A percentile compares a stretch with the other conserved stretches of the same genome.
Conservation (phyloP, 768 basidiomycete species). For the Nidula microcarpa region DNA sequence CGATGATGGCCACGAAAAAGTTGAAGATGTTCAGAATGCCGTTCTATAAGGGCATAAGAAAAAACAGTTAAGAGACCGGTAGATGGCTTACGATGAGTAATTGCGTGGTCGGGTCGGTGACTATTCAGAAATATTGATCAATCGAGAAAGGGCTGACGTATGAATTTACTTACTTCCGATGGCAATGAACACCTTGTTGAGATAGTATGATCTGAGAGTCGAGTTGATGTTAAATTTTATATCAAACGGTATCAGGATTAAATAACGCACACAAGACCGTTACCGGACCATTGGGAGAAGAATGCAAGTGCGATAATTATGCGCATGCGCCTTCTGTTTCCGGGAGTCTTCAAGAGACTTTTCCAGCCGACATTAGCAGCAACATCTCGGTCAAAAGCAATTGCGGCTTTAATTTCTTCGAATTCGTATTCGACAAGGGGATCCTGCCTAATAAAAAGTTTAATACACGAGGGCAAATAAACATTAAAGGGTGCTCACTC, state of each 20-base stretch:
- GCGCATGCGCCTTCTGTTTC: constrained; percentile 51
- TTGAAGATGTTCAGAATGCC: constrained; percentile 54
- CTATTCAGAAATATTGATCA: constrained; percentile 11
- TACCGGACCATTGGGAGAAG: constrained; percentile 59
- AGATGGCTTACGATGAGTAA: constrained; percentile 28
- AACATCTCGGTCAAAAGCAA: constrained; percentile 39
- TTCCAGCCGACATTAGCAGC: constrained; percentile 40
- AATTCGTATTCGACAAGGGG: constrained; percentile 60
- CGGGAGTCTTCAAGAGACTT: constrained; percentile 41
- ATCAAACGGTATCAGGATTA: neutral
- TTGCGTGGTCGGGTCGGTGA: constrained; percentile 41
- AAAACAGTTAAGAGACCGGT: neutral
- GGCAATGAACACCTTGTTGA: constrained; percentile 49
- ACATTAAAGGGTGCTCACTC: constrained; percentile 11
- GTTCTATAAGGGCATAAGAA: constrained; percentile 28
- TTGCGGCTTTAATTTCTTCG: constrained; percentile 61
- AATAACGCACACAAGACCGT: constrained; percentile 40
- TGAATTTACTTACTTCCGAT: constrained; percentile 35
- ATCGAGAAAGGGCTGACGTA: neutral
- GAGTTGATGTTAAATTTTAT: neutral
- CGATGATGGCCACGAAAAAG: constrained; percentile 47
- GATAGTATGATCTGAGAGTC: constrained; percentile 16
- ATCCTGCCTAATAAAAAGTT: constrained; percentile 32
- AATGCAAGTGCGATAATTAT: constrained; percentile 57
- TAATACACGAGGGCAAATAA: neutral